Base-by-base conservation (phyloP, 805 yeast genomes). In the Barnettozyma botsteinii region DNA sequence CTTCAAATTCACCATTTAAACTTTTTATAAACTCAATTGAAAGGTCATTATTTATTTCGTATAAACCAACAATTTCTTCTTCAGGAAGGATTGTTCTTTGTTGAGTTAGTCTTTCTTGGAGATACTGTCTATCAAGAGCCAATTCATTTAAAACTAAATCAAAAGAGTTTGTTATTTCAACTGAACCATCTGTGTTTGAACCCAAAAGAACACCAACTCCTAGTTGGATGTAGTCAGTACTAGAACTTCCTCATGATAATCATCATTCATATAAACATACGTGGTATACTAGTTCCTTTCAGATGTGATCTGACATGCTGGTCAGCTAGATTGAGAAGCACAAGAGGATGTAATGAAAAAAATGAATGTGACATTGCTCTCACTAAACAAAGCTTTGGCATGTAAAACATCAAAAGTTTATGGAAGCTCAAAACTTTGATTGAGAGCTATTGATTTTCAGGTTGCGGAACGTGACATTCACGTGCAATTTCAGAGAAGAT, bases 11-110 rank as follows among this genome's bases (percentile, higher is more conserved):
- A 7, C 2, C 5, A 13, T 22, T 31, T 14, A 44, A 19, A 5
- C 22, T 7, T 8, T 31, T 26, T 13, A 33, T 14, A 11, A 25
- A 5, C 3, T 37, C 37, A 15, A 28, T 19, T 2, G 18, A 8
- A 4, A 38, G 9, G 9, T 12, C 29, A 18, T 19, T 25, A 29
- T 14, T 33, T 3, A 45, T 42, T 20, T 41, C 35, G 20, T 45
- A 45, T 15, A 42, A 23, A n/a, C 48, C 48, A 23, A 45, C 32
- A 9, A 42, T 22, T n/a, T 35, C 28, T 15, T 45, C 48, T 12
- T 42, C 35, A 8, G 46, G 46, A 19, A 37, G 32, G 19, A 42
- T 45, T 5, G 37, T 38, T 7, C 21, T 34, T 15, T 41, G 41
- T 18, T 45, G 48, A 13, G 36, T 15, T 7, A 45, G 23, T n/a